These are phyloP conservation scores for Fusarium chaquense DNA, from an alignment of 2,329 filamentous ascomycete species.

Conservation along the genomic window DNA sequence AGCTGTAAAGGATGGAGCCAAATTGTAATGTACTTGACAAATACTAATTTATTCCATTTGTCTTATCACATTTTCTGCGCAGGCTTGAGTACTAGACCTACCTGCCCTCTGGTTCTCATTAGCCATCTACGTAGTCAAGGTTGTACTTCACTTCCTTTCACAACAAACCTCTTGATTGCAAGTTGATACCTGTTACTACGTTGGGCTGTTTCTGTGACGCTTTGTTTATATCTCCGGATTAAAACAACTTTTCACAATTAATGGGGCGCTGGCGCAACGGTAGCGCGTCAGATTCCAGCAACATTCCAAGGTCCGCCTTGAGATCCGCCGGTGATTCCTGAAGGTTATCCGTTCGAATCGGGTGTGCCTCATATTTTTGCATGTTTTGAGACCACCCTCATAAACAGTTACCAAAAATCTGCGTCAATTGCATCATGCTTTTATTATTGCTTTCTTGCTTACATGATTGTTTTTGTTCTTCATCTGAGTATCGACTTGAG, in stretches of 20 bases:
- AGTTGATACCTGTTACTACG: no score
- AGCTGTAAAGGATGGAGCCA: constrained; percentile 1
- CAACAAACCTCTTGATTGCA: not conserved
- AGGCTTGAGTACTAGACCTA: no score
- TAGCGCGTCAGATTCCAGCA: constrained; percentile 33
- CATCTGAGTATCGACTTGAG: no score
- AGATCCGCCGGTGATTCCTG: constrained; percentile 14
- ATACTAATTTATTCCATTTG: not conserved
- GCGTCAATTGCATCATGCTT: no score
- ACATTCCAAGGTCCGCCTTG: not conserved
- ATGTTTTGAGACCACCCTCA: not conserved
- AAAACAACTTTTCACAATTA: fast-evolving
- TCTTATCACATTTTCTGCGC: not conserved
- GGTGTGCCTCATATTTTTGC: constrained; percentile 23
- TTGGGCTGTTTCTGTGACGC: no score
- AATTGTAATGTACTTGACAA: not conserved
- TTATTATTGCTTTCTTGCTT: not conserved
- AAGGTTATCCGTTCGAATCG: constrained; percentile 30
- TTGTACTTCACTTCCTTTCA: not conserved
- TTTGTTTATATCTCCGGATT: fast-evolving
- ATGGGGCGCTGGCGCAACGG: constrained; percentile 28
- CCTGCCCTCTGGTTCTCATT: no score
- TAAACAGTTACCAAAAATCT: no score
- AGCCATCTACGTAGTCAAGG: not conserved
- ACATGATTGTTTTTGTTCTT: not conserved